These are phyloP conservation scores for Colletotrichum orbiculare DNA, from an alignment of 2,329 filamentous ascomycete genomes.

Conservation along the genomic window DNA sequence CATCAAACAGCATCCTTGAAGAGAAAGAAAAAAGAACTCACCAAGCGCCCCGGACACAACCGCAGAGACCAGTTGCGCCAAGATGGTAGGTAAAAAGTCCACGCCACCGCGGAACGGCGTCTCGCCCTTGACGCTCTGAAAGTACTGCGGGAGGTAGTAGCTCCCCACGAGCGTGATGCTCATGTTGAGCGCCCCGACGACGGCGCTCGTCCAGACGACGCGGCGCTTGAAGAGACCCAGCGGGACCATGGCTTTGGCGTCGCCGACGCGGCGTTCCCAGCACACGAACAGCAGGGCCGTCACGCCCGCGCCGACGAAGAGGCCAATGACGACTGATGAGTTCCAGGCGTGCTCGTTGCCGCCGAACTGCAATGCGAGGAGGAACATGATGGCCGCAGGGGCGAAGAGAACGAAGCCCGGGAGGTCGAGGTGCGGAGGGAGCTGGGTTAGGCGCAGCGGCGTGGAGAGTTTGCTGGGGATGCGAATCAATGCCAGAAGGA, in stretches of 20 bases:
- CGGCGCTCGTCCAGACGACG: conserved; percentile 53
- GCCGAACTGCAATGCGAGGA: conserved; percentile 59
- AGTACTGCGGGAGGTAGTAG: conserved; percentile 63
- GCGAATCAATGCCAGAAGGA: conserved; percentile 45
- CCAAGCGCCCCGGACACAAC: conserved; percentile 49
- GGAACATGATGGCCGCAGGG: conserved; percentile 52
- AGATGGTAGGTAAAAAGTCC: conserved; percentile 53
- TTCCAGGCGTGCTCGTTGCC: conserved; percentile 52
- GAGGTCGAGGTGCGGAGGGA: conserved; percentile 52
- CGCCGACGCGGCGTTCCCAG: conserved; percentile 57
- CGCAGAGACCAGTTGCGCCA: conserved; percentile 50
- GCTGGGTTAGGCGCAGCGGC: conserved; percentile 39
- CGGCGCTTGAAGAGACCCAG: conserved; percentile 55
- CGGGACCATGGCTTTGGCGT: conserved; percentile 60
- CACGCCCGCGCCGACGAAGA: conserved; percentile 51
- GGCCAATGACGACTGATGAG: conserved; percentile 50
- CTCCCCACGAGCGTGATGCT: conserved; percentile 56
- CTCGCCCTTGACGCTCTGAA: conserved; percentile 58
- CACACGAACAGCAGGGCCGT: conserved; percentile 48
- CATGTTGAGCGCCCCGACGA: conserved; percentile 56
- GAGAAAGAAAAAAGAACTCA: conserved; percentile 27
- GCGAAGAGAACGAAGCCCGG: conserved; percentile 56
- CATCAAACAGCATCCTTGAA: not conserved
- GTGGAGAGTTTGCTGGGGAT: conserved; percentile 52
- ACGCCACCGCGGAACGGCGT: conserved; percentile 51